Conservation (phyloP, 169 alveolate species). For the Babesia microti region DNA sequence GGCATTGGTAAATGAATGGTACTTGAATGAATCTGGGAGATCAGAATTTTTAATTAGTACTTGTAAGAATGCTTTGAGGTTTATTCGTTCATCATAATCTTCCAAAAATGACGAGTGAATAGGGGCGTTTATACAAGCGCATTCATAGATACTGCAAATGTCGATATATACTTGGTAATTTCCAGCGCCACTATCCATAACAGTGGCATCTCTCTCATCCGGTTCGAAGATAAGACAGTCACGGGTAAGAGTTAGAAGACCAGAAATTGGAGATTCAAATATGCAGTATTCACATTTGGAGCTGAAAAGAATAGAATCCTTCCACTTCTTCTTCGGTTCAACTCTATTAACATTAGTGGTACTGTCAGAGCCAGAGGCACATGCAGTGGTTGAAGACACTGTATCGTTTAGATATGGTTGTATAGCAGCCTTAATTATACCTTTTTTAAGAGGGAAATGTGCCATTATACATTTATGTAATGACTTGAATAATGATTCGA, state of each 20-base stretch:
- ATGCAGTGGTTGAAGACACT: slow-evolving; percentile 5
- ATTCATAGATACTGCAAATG: slow-evolving; percentile 48
- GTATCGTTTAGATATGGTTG: slow-evolving; percentile 2
- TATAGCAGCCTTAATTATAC: slow-evolving; percentile 16
- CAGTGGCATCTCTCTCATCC: slow-evolving; percentile 58
- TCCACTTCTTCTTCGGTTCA: slow-evolving; percentile 16
- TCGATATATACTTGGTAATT: slow-evolving; percentile 58
- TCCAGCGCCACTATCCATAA: slow-evolving; percentile 50
- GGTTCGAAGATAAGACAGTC: slow-evolving; percentile 63
- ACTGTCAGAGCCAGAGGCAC: not conserved
- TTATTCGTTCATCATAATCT: no score
- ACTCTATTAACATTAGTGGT: not conserved
- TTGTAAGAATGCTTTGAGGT: no score
- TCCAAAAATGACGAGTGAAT: no score
- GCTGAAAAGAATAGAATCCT: slow-evolving; percentile 46
- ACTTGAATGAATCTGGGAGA: no score
- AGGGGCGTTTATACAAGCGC: slow-evolving; percentile 57
- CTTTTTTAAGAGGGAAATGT: slow-evolving; percentile 6
- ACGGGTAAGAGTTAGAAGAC: slow-evolving; percentile 50
- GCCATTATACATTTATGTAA: slow-evolving; percentile 3
- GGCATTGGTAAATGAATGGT: no score
- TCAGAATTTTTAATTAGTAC: no score
- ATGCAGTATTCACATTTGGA: slow-evolving; percentile 62
- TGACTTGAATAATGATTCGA: not conserved
- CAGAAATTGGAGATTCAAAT: slow-evolving; percentile 40